Evolutionary conservation across 352 stramenopile species (phyloP).

Genomic region (Halophytophthora batemanensis): DNA sequence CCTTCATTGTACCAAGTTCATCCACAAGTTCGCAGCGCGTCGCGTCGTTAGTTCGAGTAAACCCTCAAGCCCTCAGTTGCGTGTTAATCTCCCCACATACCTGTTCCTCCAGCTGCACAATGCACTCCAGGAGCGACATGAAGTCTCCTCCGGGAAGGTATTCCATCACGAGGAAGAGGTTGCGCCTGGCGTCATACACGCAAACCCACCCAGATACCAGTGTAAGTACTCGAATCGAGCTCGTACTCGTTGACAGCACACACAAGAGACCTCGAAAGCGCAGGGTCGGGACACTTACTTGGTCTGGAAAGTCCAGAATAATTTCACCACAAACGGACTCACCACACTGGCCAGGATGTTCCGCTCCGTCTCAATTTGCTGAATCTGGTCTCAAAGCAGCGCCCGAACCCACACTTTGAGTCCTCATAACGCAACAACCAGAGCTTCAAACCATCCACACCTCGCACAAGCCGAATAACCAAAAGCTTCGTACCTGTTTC

Average conservation of each 20-base stretch:
- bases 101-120: slow-evolving; percentile 86
- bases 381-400: too few species aligned
- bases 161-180: slow-evolving; percentile 90
- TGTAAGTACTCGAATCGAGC: slow-evolving; percentile 1
- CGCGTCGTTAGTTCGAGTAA: too few species aligned
- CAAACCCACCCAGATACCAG: slow-evolving; percentile 14
- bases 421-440: too few species aligned
- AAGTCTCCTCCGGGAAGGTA: slow-evolving; percentile 90
- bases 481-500: slow-evolving; percentile 64
- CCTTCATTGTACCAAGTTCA: slow-evolving; percentile 26
- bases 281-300: too few species aligned
- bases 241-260: not conserved
- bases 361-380: slow-evolving; percentile 85
- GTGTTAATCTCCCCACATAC: too few species aligned
- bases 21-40: not conserved
- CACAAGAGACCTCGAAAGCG: too few species aligned
- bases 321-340: slow-evolving; percentile 89
- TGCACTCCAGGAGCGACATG: slow-evolving; percentile 87
- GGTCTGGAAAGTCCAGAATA: slow-evolving; percentile 91
- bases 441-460: too few species aligned
- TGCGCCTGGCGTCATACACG: slow-evolving; percentile 33
- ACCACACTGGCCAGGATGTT: slow-evolving; percentile 86
- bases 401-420: too few species aligned
- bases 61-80: too few species aligned
- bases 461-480: too few species aligned